Evolutionary conservation across 2,329 filamentous ascomycete species (phyloP), one percentile per base, ranked within the genome.

Genomic region (Grosmannia serpens): DNA sequence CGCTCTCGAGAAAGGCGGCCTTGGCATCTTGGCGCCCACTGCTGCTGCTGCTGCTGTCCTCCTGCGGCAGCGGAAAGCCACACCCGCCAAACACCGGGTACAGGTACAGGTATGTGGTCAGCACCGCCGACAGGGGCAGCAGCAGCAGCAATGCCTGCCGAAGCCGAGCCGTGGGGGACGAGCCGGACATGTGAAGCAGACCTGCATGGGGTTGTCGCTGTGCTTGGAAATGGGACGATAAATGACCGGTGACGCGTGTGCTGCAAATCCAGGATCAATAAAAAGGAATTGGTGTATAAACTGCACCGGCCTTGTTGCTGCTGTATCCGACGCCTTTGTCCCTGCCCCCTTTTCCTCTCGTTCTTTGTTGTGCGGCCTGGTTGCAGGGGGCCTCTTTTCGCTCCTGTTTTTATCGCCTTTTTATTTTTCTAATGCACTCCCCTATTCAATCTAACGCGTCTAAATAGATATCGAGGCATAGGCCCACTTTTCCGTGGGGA

Each of bases 51-150:
- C 60, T 55, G n/a, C 55, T 41, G 31, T 54, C 53, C 6, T 55
- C 53, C 6, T 70, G 74, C 41, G 75, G 78, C 63, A 75, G 70
- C 13, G 91, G 89, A 71, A 96, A 97, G 44, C 81, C 84, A 76
- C 91, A 97, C 67, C 82, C 81, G 64, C 84, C 80, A 67, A 96
- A 86, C 65, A 89, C 68, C 10, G 94, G 91, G 69, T 95, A 97
- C 46, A 92, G 76, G 74, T 96, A 96, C 57, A 97, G 79, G 73
- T 91, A 95, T 64, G 85, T 66, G 56, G 88, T 89, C 67, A 83
- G 82, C 63, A 83, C 73, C 67, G 92, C 66, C 60, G 88, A 85
- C 68, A 92, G 67, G 54, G 89, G 85, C 51, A 87, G 68, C 55
- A 81, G 70, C 55, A 83, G 66, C 67, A 78, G 75, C 70, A 83